Conservation (phyloP, 1,284 basidiomycete species). For the Lentinula novae-zelandiae region DNA sequence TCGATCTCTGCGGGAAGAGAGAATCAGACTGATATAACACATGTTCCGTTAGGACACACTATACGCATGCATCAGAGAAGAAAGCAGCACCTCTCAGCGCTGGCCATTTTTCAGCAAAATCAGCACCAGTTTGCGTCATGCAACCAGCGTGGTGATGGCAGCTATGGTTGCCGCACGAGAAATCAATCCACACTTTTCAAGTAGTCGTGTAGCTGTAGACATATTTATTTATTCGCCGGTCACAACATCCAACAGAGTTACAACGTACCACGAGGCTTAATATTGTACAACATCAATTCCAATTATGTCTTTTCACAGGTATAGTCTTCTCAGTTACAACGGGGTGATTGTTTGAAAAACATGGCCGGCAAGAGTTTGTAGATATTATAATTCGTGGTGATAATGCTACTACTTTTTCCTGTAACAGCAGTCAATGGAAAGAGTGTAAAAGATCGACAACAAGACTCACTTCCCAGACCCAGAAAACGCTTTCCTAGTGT, state of each 20-base stretch:
- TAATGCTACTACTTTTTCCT: background rate
- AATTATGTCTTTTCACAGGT: too few species aligned
- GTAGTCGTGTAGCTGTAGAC: background rate
- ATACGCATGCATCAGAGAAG: background rate
- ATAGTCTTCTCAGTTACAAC: too few species aligned
- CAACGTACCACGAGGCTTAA: too few species aligned
- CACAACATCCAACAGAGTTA: background rate
- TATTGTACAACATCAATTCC: too few species aligned
- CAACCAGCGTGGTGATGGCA: conserved; percentile 4
- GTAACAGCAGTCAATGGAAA: background rate
- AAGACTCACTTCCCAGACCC: conserved; percentile 55
- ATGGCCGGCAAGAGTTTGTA: background rate
- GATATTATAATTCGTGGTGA: background rate
- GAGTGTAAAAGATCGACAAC: background rate
- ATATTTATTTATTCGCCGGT: background rate
- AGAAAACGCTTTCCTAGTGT: conserved; percentile 74
- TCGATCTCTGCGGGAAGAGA: background rate
- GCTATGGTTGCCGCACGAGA: background rate
- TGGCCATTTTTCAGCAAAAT: background rate
- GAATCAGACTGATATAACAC: background rate
- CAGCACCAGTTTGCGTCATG: conserved; percentile 11
- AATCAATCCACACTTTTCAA: background rate
- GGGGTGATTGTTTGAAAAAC: background rate
- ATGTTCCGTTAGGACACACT: background rate
- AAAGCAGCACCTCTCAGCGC: background rate